These are phyloP conservation scores for Rhodotorula sp. DNA, from an alignment of 1,284 basidiomycete genomes.

Conservation along the genomic window DNA sequence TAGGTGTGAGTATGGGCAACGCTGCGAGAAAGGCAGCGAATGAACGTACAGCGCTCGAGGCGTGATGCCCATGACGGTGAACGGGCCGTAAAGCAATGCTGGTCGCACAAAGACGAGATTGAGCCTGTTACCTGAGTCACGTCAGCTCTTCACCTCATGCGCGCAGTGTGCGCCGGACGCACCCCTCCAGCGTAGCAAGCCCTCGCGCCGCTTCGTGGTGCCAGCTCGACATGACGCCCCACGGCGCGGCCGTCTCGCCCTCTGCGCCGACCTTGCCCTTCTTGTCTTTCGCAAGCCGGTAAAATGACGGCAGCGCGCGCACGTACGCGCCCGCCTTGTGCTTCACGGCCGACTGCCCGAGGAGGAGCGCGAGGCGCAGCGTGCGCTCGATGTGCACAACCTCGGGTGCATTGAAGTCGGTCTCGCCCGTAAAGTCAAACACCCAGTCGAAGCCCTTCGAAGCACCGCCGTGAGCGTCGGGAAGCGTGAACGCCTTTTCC, in stretches of 20 bases:
- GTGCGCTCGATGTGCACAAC: slow-evolving; percentile 37
- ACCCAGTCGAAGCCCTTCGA: slow-evolving; percentile 33
- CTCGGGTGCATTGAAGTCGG: slow-evolving; percentile 21
- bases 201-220: slow-evolving; percentile 36
- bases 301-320: slow-evolving; percentile 16
- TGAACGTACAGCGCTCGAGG: slow-evolving; percentile 15
- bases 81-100: slow-evolving; percentile 25
- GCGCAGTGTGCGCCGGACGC: background rate
- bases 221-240: slow-evolving; percentile 33
- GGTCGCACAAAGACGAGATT: slow-evolving; percentile 34
- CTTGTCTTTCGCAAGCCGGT: slow-evolving; percentile 24
- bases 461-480: slow-evolving; percentile 11
- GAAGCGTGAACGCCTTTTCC: slow-evolving; percentile 24
- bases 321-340: slow-evolving; percentile 23
- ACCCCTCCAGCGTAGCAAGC: slow-evolving; percentile 25
- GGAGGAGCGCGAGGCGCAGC: slow-evolving; percentile 24
- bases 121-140: slow-evolving; percentile 11
- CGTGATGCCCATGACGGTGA: slow-evolving; percentile 24
- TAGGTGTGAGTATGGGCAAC: background rate
- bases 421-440: slow-evolving; percentile 36
- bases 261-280: slow-evolving; percentile 26
- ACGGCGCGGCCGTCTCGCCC: slow-evolving; percentile 21
- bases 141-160: no score
- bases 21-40: background rate
- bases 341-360: slow-evolving; percentile 22